A percentile compares a stretch with the other conserved stretches of the same genome.
Evolutionary conservation across 2,329 filamentous ascomycete species (phyloP).

Genomic region (Colletotrichum camelliae): DNA sequence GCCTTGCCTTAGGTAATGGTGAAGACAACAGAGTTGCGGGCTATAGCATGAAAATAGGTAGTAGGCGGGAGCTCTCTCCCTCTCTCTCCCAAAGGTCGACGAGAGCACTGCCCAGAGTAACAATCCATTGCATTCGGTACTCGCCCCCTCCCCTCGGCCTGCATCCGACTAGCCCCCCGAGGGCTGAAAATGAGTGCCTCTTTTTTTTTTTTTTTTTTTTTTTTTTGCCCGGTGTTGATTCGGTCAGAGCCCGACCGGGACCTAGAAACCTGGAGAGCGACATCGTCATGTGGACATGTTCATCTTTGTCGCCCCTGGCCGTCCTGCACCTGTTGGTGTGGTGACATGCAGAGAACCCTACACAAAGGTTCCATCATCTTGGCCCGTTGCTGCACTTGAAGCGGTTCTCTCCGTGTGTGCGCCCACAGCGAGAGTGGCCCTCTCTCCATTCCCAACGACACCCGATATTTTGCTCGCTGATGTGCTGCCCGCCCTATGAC

Average conservation of each 20-base stretch:
- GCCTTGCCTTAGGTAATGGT: constrained; percentile 10
- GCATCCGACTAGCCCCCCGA: background rate
- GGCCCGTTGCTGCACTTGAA: background rate
- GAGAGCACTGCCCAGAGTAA: constrained; percentile 10
- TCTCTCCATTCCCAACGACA: constrained; percentile 1
- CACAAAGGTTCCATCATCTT: constrained; percentile 8
- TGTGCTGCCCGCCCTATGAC: constrained; percentile 2
- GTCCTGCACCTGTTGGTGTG: constrained; percentile 1
- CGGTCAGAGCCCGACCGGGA: background rate
- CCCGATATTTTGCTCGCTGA: background rate
- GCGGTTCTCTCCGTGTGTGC: constrained; percentile 5
- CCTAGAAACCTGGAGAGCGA: background rate
- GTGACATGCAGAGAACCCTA: constrained; percentile 16
- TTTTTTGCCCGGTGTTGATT: background rate
- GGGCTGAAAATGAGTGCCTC: background rate
- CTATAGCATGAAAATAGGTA: background rate
- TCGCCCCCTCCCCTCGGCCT: background rate
- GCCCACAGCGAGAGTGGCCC: background rate
- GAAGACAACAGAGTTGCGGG: background rate
- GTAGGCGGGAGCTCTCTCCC: background rate
- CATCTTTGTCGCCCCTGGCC: background rate
- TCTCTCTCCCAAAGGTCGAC: background rate
- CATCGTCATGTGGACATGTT: constrained; percentile 13
- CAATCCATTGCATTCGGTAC: constrained; percentile 6
- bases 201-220: background rate